Percentiles rank a stretch among this genome's conserved stretches.
phyloP scores from a whole-genome alignment of 441 rosid species.

The Gossypium laxum region DNA sequence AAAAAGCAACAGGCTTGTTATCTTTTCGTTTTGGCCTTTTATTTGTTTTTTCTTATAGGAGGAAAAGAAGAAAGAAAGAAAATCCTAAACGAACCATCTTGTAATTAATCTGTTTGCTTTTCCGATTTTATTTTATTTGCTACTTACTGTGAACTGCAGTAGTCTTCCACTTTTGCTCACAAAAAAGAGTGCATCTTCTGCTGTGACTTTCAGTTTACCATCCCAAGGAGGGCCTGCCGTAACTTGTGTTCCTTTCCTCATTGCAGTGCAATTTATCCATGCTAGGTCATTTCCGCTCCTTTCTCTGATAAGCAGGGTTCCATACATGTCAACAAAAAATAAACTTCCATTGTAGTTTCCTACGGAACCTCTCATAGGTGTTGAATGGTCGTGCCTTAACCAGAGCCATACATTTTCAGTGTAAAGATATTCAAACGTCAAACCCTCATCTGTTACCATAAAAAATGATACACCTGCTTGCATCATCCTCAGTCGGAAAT shows the following conservation, averaged over 20 bases:
- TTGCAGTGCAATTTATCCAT: slow-evolving; percentile 60
- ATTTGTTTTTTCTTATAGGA: not conserved
- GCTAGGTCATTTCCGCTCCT: slow-evolving; percentile 34
- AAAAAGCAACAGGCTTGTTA: not conserved
- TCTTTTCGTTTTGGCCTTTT: not conserved
- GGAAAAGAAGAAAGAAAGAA: not conserved
- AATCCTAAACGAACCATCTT: not conserved
- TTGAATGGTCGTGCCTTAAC: slow-evolving; percentile 56
- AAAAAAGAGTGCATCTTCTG: slow-evolving; percentile 56
- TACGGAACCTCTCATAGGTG: slow-evolving; percentile 45
- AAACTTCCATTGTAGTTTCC: slow-evolving; percentile 63
- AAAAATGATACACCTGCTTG: slow-evolving; percentile 49
- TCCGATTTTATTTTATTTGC: slow-evolving; percentile 12
- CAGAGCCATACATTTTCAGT: slow-evolving; percentile 55
- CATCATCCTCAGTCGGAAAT: slow-evolving; percentile 48
- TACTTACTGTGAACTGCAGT: slow-evolving; percentile 58
- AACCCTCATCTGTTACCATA: slow-evolving; percentile 40
- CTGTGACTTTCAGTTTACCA: slow-evolving; percentile 35
- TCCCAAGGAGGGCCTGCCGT: slow-evolving; percentile 63
- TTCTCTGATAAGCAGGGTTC: slow-evolving; percentile 49
- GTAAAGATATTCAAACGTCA: slow-evolving; percentile 49
- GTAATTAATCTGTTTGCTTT: not conserved
- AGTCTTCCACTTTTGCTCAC: slow-evolving; percentile 54
- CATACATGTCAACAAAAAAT: slow-evolving; percentile 41
- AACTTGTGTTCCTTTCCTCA: slow-evolving; percentile 46